A percentile compares a stretch with the other conserved stretches of the same genome.
Conservation (phyloP, 306 rosid genomes). For the Vigna hirtella region DNA sequence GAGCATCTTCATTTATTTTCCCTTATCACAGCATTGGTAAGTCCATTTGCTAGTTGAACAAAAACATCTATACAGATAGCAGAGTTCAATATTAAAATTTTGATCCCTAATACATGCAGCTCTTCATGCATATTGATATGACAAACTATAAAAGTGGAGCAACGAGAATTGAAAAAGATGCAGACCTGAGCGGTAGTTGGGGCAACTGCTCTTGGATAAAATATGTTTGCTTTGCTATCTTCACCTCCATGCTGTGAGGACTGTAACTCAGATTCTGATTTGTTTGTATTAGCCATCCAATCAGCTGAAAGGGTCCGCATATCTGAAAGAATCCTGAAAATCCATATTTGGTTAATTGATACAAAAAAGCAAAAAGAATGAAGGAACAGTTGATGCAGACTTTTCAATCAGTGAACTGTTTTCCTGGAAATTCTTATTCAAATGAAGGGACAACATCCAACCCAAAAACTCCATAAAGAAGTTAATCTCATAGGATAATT, state of each 20-base stretch:
- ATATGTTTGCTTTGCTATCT: slow-evolving; percentile 82
- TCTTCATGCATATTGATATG: slow-evolving; percentile 22
- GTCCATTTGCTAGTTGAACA: slow-evolving; percentile 28
- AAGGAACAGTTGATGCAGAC: slow-evolving; percentile 15
- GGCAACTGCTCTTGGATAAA: slow-evolving; percentile 95
- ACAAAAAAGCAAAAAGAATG: slow-evolving; percentile 36
- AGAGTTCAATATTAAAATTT: slow-evolving; percentile 22
- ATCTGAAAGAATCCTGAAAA: slow-evolving; percentile 96
- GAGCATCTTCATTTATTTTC: slow-evolving; percentile 23
- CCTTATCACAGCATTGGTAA: slow-evolving; percentile 6
- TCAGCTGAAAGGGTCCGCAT: slow-evolving; percentile 99
- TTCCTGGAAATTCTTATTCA: slow-evolving; percentile 23
- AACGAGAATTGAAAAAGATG: slow-evolving; percentile 30
- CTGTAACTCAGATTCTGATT: slow-evolving; percentile 83
- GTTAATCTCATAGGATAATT: slow-evolving; percentile 7
- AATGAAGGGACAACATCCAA: slow-evolving; percentile 11
- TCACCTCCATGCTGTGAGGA: slow-evolving; percentile 91
- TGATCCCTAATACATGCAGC: slow-evolving; percentile 17
- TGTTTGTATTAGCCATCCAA: slow-evolving; percentile 98
- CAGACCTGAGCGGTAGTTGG: slow-evolving; percentile 97
- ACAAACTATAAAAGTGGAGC: slow-evolving; percentile 26
- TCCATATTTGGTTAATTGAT: slow-evolving; percentile 43
- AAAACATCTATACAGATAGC: slow-evolving; percentile 25
- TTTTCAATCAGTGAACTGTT: slow-evolving; percentile 32
- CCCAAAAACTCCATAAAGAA: not conserved